Conservation (phyloP, 805 yeast genomes). For the Cyberlindnera suaveolens region DNA sequence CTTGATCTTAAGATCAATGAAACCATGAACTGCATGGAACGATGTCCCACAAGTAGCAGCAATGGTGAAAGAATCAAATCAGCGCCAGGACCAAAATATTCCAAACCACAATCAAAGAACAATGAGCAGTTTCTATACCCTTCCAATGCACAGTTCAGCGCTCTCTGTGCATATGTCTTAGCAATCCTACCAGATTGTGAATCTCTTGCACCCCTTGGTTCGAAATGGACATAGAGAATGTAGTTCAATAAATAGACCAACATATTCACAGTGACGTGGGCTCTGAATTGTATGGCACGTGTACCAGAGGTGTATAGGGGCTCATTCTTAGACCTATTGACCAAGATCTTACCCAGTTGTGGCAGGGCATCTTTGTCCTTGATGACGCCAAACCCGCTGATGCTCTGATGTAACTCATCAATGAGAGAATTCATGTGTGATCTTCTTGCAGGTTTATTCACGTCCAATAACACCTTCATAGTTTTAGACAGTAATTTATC, state of each 20-base stretch:
- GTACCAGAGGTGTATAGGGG: constrained; percentile 26
- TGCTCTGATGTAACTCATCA: constrained; percentile 26
- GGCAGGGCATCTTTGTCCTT: constrained; percentile 31
- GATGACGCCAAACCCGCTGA: constrained; percentile 24
- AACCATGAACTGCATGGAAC: constrained; percentile 53
- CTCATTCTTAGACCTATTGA: constrained; percentile 19
- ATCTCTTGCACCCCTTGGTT: constrained; percentile 34
- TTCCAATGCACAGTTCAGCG: constrained; percentile 36
- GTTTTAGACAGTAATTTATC: constrained; percentile 37
- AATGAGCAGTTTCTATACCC: constrained; percentile 36
- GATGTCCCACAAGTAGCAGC: constrained; percentile 46
- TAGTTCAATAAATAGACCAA: constrained; percentile 45
- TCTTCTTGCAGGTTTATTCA: constrained; percentile 36
- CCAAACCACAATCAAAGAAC: constrained; percentile 32
- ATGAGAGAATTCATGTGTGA: constrained; percentile 33
- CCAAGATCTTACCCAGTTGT: constrained; percentile 25
- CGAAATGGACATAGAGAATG: constrained; percentile 38
- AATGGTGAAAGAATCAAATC: constrained; percentile 45
- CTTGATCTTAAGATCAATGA: constrained; percentile 44
- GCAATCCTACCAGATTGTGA: constrained; percentile 29
- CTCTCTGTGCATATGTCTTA: constrained; percentile 35
- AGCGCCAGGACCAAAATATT: constrained; percentile 31
- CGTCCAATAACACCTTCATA: constrained; percentile 31
- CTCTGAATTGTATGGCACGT: constrained; percentile 32
- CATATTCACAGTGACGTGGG: constrained; percentile 38